Conservation (phyloP, 306 rosid species). For the Hippophae tibetana region DNA sequence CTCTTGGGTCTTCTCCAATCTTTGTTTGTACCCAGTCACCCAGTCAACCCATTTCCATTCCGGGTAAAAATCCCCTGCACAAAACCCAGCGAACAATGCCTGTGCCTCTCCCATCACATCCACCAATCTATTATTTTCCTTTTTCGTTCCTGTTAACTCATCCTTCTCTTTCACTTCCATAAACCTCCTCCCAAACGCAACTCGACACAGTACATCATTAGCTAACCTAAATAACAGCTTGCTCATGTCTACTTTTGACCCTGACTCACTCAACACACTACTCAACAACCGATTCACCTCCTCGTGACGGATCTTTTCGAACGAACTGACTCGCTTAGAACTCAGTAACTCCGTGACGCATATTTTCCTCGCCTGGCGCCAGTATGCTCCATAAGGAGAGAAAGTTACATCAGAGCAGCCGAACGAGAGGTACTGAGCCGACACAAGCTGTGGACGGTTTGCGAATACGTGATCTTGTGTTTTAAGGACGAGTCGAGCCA, state of each 20-base stretch:
- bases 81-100: constrained; percentile 29
- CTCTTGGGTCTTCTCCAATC: constrained; percentile 15
- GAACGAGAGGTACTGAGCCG: constrained; percentile 34
- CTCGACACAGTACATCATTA: constrained; percentile 25
- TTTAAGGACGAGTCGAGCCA: constrained; percentile 24
- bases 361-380: constrained; percentile 32
- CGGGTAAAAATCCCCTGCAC: constrained; percentile 29
- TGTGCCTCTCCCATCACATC: constrained; percentile 19
- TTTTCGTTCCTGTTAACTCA: background rate
- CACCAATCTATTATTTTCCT: constrained; percentile 14
- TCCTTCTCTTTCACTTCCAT: background rate
- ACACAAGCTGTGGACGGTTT: constrained; percentile 26
- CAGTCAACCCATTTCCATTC: constrained; percentile 23
- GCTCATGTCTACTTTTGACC: constrained; percentile 15
- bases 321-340: constrained; percentile 26
- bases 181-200: constrained; percentile 32
- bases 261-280: background rate
- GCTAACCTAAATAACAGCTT: constrained; percentile 15
- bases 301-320: constrained; percentile 15
- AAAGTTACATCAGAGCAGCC: constrained; percentile 34
- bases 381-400: constrained; percentile 37
- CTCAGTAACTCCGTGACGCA: constrained; percentile 31
- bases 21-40: constrained; percentile 18
- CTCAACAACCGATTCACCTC: constrained; percentile 22
- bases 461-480: constrained; percentile 30